Evolutionary conservation across 345 rosid genomes (phyloP).

Genomic region (Moricandia moricandioides): DNA sequence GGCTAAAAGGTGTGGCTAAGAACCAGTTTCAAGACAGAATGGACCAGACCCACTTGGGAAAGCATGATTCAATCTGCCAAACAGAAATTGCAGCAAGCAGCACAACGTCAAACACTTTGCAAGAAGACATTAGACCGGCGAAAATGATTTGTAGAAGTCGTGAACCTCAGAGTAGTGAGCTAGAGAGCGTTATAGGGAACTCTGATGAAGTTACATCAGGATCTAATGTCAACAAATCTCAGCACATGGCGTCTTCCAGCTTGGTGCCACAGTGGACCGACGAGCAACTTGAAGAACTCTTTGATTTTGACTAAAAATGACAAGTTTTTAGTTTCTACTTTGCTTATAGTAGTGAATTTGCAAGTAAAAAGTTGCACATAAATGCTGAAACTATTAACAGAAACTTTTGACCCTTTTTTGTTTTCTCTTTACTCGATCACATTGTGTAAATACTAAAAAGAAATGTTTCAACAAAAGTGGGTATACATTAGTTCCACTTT

Average conservation of each 20-base stretch:
- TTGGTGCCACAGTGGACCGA: constrained; percentile 75
- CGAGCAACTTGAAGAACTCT: constrained; percentile 78
- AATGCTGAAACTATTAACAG: not conserved
- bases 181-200: not conserved
- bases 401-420: not conserved
- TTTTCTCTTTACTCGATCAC: not conserved
- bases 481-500: not conserved
- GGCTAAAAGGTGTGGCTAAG: constrained; percentile 16
- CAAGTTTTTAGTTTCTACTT: constrained; percentile 1
- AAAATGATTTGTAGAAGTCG: constrained; percentile 24
- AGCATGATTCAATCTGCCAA: constrained; percentile 22
- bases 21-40: constrained; percentile 22
- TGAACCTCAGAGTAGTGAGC: constrained; percentile 7
- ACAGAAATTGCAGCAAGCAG: constrained; percentile 6
- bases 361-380: not conserved
- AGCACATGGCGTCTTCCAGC: constrained; percentile 26
- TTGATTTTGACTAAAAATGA: constrained; percentile 48
- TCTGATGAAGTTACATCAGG: constrained; percentile 7
- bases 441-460: not conserved
- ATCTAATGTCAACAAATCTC: constrained; percentile 23
- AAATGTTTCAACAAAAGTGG: not conserved
- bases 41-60: constrained; percentile 27
- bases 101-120: not conserved
- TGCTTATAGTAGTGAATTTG: not conserved
- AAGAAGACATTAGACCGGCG: constrained; percentile 9